Evolutionary conservation across 768 basidiomycete genomes (phyloP).

Genomic region (Galerina marginata): DNA sequence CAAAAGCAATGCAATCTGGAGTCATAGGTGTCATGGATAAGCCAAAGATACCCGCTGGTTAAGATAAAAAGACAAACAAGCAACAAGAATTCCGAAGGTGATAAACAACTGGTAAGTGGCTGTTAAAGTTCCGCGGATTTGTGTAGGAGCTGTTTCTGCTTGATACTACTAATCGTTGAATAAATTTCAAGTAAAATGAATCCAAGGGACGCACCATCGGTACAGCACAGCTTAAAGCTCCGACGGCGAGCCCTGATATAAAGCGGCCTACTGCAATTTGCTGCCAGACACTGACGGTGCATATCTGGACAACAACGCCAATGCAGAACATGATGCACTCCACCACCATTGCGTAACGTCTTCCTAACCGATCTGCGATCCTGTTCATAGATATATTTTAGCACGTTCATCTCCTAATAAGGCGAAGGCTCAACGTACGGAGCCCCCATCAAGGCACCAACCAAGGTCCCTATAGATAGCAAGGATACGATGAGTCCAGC

Average conservation of each 20-base stretch:
- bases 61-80: slow-evolving; percentile 45
- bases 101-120: slow-evolving; percentile 70
- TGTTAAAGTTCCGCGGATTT: slow-evolving; percentile 73
- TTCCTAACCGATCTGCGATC: slow-evolving; percentile 67
- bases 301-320: slow-evolving; percentile 66
- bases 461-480: slow-evolving; percentile 71
- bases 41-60: not conserved
- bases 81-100: slow-evolving; percentile 72
- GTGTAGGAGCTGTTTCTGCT: slow-evolving; percentile 74
- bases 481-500: slow-evolving; percentile 73
- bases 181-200: slow-evolving; percentile 5
- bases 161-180: slow-evolving; percentile 49
- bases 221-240: slow-evolving; percentile 69
- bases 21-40: not conserved
- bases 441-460: slow-evolving; percentile 67
- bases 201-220: slow-evolving; percentile 51
- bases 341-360: slow-evolving; percentile 66
- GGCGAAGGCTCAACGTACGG: slow-evolving; percentile 43
- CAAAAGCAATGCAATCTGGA: slow-evolving; percentile 71
- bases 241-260: slow-evolving; percentile 70
- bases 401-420: not conserved
- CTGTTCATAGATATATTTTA: slow-evolving; percentile 31
- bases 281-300: slow-evolving; percentile 57
- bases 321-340: slow-evolving; percentile 64
- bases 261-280: slow-evolving; percentile 73